Conservation (phyloP, 75 land plant species). For the Selaginella tamariscina region DNA sequence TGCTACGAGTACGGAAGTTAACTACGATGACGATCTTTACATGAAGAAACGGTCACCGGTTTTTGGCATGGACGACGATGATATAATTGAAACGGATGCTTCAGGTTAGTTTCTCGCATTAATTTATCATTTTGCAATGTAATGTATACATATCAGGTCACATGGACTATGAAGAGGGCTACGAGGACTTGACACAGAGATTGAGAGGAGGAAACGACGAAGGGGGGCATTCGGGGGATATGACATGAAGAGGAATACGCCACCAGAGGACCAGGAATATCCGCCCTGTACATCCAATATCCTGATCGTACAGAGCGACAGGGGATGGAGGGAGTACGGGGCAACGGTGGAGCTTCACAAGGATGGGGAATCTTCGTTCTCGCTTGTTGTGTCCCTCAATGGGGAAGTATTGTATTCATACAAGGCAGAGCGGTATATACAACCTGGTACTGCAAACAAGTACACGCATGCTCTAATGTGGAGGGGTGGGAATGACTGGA, state of each 20-base stretch:
- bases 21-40: neutral
- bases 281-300: slow-evolving; percentile 21
- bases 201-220: too few relatives aligned
- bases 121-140: too few relatives aligned
- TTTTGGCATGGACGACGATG: too few relatives aligned
- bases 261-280: too few relatives aligned
- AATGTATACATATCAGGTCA: too few relatives aligned
- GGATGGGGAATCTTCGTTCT: slow-evolving; percentile 12
- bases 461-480: slow-evolving; percentile 36
- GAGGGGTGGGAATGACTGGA: slow-evolving; percentile 93
- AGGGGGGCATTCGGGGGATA: neutral
- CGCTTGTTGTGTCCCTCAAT: slow-evolving; percentile 16
- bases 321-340: slow-evolving; percentile 23
- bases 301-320: slow-evolving; percentile 20
- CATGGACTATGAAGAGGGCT: too few relatives aligned
- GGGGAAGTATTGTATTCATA: slow-evolving; percentile 17
- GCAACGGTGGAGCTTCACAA: slow-evolving; percentile 20
- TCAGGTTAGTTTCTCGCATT: too few relatives aligned
- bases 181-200: too few relatives aligned
- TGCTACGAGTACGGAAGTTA: neutral
- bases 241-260: neutral
- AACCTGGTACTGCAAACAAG: slow-evolving; percentile 16
- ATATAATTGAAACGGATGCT: too few relatives aligned
- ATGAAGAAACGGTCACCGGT: too few relatives aligned
- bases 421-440: slow-evolving; percentile 21